These are phyloP conservation scores for Galerina sulciceps DNA, from an alignment of 768 basidiomycete species.

Conservation along the genomic window DNA sequence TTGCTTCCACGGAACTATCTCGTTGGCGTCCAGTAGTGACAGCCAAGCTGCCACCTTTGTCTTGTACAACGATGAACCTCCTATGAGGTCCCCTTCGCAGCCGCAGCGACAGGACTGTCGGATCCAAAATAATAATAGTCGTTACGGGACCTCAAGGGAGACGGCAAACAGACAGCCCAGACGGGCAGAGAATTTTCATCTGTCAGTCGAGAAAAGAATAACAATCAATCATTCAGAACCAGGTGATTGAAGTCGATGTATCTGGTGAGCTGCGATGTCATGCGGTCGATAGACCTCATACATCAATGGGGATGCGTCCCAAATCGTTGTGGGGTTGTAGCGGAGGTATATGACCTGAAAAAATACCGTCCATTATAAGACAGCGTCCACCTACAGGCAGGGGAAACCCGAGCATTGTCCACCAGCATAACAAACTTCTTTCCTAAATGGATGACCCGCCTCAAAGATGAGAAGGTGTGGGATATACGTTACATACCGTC, in stretches of 20 bases:
- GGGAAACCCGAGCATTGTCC: not conserved
- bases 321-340: not conserved
- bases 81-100: no score
- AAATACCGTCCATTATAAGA: not conserved
- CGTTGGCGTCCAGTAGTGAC: not conserved
- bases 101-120: not conserved
- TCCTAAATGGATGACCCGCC: not conserved
- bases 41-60: not conserved
- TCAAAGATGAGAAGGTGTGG: conserved; percentile 2
- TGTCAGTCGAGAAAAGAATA: conserved; percentile 3
- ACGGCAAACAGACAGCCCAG: not conserved
- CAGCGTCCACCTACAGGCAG: not conserved
- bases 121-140: not conserved
- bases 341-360: not conserved
- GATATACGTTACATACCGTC: not conserved
- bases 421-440: not conserved
- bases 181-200: not conserved
- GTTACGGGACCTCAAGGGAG: no score
- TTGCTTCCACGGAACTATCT: not conserved
- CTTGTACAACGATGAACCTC: not conserved
- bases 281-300: conserved; percentile 1
- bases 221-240: not conserved
- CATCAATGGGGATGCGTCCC: conserved; percentile 2
- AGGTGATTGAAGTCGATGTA: conserved; percentile 10
- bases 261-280: conserved; percentile 5